phyloP scores from a whole-genome alignment of 768 basidiomycete genomes.

The Kondoa subrosea region DNA sequence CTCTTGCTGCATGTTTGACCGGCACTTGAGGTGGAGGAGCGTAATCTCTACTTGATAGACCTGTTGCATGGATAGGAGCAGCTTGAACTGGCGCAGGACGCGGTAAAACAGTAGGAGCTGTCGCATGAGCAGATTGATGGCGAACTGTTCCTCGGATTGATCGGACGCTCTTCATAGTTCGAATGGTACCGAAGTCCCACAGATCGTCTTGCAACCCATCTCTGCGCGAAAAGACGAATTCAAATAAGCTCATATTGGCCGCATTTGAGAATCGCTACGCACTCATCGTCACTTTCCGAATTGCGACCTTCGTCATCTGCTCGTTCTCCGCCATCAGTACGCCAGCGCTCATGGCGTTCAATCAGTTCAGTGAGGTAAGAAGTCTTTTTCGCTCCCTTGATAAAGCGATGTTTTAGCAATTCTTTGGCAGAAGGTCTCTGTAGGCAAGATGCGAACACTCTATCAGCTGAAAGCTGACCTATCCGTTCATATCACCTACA shows the following conservation, averaged over 20 bases:
- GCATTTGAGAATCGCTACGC: slow-evolving; percentile 1
- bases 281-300: slow-evolving; percentile 42
- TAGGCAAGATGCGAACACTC: not conserved
- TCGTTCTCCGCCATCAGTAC: slow-evolving; percentile 61
- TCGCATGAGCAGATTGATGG: not conserved
- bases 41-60: slow-evolving; percentile 16
- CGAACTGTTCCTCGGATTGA: not conserved
- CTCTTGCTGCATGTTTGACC: not conserved
- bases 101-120: slow-evolving; percentile 1
- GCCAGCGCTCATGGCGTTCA: slow-evolving; percentile 86
- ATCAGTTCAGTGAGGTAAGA: slow-evolving; percentile 88
- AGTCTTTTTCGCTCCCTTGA: slow-evolving; percentile 85
- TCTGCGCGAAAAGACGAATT: slow-evolving; percentile 12
- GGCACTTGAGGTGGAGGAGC: slow-evolving; percentile 7
- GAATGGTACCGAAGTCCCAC: slow-evolving; percentile 96
- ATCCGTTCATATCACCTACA: not conserved
- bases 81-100: slow-evolving; percentile 2
- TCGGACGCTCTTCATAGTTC: slow-evolving; percentile 40
- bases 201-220: slow-evolving; percentile 33
- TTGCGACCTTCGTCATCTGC: slow-evolving; percentile 27
- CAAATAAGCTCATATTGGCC: slow-evolving; percentile 1
- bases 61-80: slow-evolving; percentile 11
- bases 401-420: slow-evolving; percentile 87
- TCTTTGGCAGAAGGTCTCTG: slow-evolving; percentile 83
- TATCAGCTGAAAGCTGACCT: not conserved